Evolutionary conservation across 2,329 filamentous ascomycete genomes (phyloP).

Genomic region (Fusarium buxicola): DNA sequence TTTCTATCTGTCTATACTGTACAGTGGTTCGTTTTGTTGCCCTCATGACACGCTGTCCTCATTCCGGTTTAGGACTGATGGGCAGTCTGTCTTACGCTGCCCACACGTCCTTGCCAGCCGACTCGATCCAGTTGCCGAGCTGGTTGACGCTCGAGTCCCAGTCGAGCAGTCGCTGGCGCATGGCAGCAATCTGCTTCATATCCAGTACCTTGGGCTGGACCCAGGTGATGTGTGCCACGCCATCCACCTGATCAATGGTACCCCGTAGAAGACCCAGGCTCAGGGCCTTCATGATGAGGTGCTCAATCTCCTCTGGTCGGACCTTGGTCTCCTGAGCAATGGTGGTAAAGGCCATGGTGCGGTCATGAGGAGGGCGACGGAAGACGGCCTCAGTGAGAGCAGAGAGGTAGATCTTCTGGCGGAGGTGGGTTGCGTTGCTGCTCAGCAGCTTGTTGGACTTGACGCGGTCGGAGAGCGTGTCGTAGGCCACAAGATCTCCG

Average conservation of each 20-base stretch:
- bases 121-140: slow-evolving; percentile 96
- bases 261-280: slow-evolving; percentile 90
- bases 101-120: slow-evolving; percentile 94
- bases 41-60: slow-evolving; percentile 13
- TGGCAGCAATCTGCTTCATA: slow-evolving; percentile 92
- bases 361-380: slow-evolving; percentile 93
- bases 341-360: slow-evolving; percentile 89
- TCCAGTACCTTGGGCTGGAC: slow-evolving; percentile 98
- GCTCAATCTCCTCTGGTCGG: slow-evolving; percentile 90
- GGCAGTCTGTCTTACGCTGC: slow-evolving; percentile 69
- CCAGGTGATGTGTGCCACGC: slow-evolving; percentile 96
- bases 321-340: slow-evolving; percentile 96
- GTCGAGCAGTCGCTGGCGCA: slow-evolving; percentile 87
- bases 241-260: slow-evolving; percentile 95
- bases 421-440: slow-evolving; percentile 84
- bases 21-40: slow-evolving; percentile 40
- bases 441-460: slow-evolving; percentile 82
- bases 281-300: slow-evolving; percentile 98
- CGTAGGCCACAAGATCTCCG: slow-evolving; percentile 89
- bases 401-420: slow-evolving; percentile 98
- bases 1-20: slow-evolving; percentile 47
- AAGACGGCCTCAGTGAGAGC: slow-evolving; percentile 97
- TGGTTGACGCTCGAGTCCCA: slow-evolving; percentile 98
- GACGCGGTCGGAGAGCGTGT: slow-evolving; percentile 84
- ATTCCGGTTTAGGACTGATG: neutral